Percentiles rank a stretch among this genome's conserved stretches.
phyloP scores from a whole-genome alignment of 306 rosid genomes.

The Vicia faba region DNA sequence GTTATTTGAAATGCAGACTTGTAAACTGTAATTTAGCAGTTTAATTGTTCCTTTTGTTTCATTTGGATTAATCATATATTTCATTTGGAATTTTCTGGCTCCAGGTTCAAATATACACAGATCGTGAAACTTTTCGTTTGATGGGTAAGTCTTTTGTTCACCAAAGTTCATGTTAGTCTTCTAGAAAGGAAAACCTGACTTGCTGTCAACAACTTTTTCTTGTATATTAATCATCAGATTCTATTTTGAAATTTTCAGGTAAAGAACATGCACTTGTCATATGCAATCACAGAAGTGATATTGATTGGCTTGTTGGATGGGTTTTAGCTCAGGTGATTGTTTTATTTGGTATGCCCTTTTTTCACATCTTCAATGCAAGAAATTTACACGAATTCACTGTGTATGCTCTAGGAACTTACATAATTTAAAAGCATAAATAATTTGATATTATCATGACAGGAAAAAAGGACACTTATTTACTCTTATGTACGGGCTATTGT shows the following conservation, averaged over 20 bases:
- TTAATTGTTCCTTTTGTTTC: constrained; percentile 24
- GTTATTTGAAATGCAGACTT: constrained; percentile 14
- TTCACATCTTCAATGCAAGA: constrained; percentile 37
- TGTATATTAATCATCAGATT: constrained; percentile 30
- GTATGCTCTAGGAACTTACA: constrained; percentile 13
- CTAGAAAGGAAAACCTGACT: constrained; percentile 8
- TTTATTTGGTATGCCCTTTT: constrained; percentile 40
- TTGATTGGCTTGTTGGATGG: constrained; percentile 99
- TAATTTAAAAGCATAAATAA: background rate
- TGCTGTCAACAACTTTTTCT: constrained; percentile 2
- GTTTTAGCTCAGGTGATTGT: constrained; percentile 84
- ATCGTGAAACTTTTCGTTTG: constrained; percentile 61
- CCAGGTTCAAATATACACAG: constrained; percentile 78
- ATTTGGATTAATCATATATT: constrained; percentile 36
- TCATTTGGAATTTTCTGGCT: constrained; percentile 41
- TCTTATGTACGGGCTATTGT: constrained; percentile 19
- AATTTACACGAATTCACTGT: constrained; percentile 24
- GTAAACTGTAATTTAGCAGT: constrained; percentile 24
- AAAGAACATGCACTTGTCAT: constrained; percentile 89
- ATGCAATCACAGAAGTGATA: constrained; percentile 90
- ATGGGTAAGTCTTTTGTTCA: constrained; percentile 70
- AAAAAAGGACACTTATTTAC: background rate
- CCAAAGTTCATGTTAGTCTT: constrained; percentile 7
- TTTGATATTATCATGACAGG: constrained; percentile 12
- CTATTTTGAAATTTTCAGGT: constrained; percentile 55